Evolutionary conservation across 345 rosid species (phyloP).

Genomic region (Gossypium australe): DNA sequence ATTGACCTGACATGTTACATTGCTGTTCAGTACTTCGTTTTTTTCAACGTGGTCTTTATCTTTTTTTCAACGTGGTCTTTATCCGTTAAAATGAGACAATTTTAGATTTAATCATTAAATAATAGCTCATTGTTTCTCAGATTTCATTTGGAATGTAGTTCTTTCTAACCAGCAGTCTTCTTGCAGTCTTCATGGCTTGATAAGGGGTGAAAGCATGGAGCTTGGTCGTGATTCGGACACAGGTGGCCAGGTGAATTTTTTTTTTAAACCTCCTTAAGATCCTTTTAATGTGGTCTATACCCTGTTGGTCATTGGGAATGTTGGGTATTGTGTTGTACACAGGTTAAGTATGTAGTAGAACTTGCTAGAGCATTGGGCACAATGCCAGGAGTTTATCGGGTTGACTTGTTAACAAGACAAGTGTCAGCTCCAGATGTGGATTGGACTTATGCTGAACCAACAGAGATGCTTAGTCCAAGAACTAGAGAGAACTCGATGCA

Average conservation of each 20-base stretch:
- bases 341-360: slow-evolving; percentile 89
- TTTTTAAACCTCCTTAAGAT: not conserved
- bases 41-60: not conserved
- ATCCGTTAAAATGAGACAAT: not conserved
- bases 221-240: slow-evolving; percentile 87
- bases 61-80: not conserved
- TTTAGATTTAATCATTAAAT: not conserved
- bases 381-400: slow-evolving; percentile 78
- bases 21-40: not conserved
- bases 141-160: slow-evolving; percentile 6
- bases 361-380: slow-evolving; percentile 76
- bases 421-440: slow-evolving; percentile 67
- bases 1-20: not conserved
- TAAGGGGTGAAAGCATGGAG: slow-evolving; percentile 84
- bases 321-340: slow-evolving; percentile 13
- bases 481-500: slow-evolving; percentile 29
- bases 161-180: slow-evolving; percentile 6
- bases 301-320: not conserved
- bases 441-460: slow-evolving; percentile 63
- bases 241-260: slow-evolving; percentile 64
- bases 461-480: slow-evolving; percentile 59
- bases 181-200: slow-evolving; percentile 75
- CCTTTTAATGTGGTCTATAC: not conserved
- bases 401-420: slow-evolving; percentile 74
- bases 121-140: not conserved